Percentiles rank a stretch among this genome's conserved stretches.
These are phyloP conservation scores for Capronia americana DNA, from an alignment of 2,329 filamentous ascomycete species.

Conservation along the genomic window DNA sequence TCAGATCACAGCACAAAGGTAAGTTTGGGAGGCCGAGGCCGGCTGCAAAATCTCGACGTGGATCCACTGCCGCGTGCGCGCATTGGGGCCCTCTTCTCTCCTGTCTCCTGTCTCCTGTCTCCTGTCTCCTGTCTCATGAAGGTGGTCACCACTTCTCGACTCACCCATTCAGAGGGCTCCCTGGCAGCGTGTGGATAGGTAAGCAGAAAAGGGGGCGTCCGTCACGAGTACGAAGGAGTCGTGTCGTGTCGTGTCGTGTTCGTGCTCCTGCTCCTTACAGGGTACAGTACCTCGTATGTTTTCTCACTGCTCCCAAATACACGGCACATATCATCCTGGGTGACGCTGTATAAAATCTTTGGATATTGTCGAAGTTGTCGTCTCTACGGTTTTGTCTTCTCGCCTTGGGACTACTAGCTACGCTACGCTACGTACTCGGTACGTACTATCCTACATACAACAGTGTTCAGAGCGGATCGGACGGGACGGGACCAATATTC, in stretches of 20 bases:
- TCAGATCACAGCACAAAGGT: neutral
- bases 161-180: too few relatives aligned
- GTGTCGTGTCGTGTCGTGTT: too few relatives aligned
- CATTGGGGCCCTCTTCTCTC: neutral
- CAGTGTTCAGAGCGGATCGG: neutral
- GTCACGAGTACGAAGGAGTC: neutral
- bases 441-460: too few relatives aligned
- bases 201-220: constrained; percentile 4
- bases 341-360: too few relatives aligned
- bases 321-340: too few relatives aligned
- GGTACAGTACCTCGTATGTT: too few relatives aligned
- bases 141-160: neutral
- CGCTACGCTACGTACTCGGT: too few relatives aligned
- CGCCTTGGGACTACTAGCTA: too few relatives aligned
- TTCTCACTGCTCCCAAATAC: too few relatives aligned
- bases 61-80: neutral
- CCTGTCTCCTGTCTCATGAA: neutral
- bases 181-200: neutral
- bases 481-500: neutral
- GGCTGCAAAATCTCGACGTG: neutral
- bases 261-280: too few relatives aligned
- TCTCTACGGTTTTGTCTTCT: too few relatives aligned
- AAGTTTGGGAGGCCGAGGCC: constrained; percentile 9
- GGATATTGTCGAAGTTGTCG: too few relatives aligned
- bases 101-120: neutral